Percentiles rank a stretch among this genome's conserved stretches.
phyloP scores from a whole-genome alignment of 2,329 filamentous ascomycete genomes.

The Amauroascus verrucosus region DNA sequence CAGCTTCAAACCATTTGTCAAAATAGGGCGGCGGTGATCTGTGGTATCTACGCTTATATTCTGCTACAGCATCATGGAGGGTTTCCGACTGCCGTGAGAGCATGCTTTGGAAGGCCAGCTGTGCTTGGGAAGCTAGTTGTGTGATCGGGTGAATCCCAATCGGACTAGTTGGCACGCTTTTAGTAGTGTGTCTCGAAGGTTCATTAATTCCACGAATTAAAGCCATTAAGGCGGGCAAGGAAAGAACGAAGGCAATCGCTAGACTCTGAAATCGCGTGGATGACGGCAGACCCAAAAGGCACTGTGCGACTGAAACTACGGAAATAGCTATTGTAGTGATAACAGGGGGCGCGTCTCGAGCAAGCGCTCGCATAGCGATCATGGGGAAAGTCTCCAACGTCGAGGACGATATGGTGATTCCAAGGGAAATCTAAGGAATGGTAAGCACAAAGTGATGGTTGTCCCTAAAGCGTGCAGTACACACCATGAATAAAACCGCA shows the following conservation, averaged over 20 bases:
- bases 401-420: neutral
- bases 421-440: neutral
- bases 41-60: conserved; percentile 6
- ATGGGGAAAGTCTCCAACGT: neutral
- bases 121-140: neutral
- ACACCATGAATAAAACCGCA: neutral
- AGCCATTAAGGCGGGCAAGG: neutral
- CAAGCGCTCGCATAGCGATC: neutral
- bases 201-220: neutral
- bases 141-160: conserved; percentile 1
- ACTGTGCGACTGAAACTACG: neutral
- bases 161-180: neutral
- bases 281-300: neutral
- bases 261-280: neutral
- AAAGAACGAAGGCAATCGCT: neutral
- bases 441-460: neutral
- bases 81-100: conserved; percentile 4
- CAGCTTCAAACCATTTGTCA: conserved; percentile 8
- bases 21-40: conserved; percentile 7
- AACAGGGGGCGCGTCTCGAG: neutral
- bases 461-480: neutral
- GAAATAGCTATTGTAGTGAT: neutral
- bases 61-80: neutral
- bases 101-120: neutral
- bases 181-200: neutral